These are phyloP conservation scores for Umbellularia californica DNA, from an alignment of 164 flowering plant genomes.

Conservation along the genomic window DNA sequence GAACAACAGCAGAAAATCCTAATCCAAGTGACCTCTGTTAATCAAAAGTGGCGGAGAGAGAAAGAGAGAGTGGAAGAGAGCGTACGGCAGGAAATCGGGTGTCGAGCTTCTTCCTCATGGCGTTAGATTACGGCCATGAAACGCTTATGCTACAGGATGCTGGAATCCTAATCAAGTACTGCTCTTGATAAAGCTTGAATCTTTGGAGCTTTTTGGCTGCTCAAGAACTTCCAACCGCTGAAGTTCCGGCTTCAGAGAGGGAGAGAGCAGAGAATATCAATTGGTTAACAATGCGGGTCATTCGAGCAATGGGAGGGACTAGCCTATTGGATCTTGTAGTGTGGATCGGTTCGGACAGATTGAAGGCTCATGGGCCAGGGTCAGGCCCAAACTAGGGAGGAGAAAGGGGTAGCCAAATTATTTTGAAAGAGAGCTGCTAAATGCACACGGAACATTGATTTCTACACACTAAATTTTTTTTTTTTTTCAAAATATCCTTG, in stretches of 20 bases:
- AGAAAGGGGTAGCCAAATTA: no score
- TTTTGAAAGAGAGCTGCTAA: no score
- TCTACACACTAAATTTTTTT: no score
- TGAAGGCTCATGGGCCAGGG: no score
- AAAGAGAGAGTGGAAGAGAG: neutral
- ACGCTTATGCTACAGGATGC: neutral
- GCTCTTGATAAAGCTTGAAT: neutral
- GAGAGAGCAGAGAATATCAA: neutral
- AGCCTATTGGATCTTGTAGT: no score
- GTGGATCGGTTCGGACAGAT: no score
- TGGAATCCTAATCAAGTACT: neutral
- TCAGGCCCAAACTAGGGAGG: no score
- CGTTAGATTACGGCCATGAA: conserved; percentile 15
- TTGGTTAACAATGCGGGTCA: no score
- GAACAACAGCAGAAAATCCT: neutral
- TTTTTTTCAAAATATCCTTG: no score
- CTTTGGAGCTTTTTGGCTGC: neutral
- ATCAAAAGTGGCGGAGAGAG: neutral
- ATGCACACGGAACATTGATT: no score
- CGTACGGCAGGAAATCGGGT: conserved; percentile 26
- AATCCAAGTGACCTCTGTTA: neutral
- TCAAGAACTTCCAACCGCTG: neutral
- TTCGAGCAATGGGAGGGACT: no score
- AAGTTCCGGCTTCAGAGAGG: neutral
- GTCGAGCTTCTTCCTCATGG: conserved; percentile 27